Evolutionary conservation across 148 eudicot genomes (phyloP).

Genomic region (Chenopodium quinoa): DNA sequence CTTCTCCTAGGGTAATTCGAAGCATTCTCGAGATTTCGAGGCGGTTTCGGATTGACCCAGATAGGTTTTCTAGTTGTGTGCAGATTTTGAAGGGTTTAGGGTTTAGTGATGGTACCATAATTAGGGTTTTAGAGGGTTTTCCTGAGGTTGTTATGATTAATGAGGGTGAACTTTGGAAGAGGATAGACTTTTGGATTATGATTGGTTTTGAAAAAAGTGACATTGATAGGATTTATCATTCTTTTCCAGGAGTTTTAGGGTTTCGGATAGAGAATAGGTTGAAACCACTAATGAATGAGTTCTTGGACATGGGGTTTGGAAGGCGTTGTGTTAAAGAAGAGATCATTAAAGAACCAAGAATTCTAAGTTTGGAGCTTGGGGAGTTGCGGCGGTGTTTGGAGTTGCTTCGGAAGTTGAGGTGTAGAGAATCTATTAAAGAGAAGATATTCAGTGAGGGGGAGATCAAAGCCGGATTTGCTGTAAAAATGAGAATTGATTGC

Average conservation of each 20-base stretch:
- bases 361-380: slow-evolving; percentile 66
- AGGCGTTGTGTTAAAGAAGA: slow-evolving; percentile 40
- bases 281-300: slow-evolving; percentile 67
- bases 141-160: slow-evolving; percentile 47
- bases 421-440: slow-evolving; percentile 53
- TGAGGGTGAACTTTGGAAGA: slow-evolving; percentile 42
- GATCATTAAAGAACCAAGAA: slow-evolving; percentile 59
- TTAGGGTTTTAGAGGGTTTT: slow-evolving; percentile 57
- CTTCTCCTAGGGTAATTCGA: slow-evolving; percentile 25
- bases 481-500: slow-evolving; percentile 61
- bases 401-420: slow-evolving; percentile 59
- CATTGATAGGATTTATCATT: slow-evolving; percentile 35
- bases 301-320: slow-evolving; percentile 55
- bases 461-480: slow-evolving; percentile 68
- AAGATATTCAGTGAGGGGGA: slow-evolving; percentile 56
- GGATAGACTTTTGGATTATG: slow-evolving; percentile 45
- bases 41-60: slow-evolving; percentile 45
- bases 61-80: slow-evolving; percentile 40
- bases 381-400: slow-evolving; percentile 62
- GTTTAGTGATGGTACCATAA: slow-evolving; percentile 51
- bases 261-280: slow-evolving; percentile 57
- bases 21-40: slow-evolving; percentile 56
- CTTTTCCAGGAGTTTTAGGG: slow-evolving; percentile 50
- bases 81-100: slow-evolving; percentile 54
- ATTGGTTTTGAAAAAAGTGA: slow-evolving; percentile 37